Evolutionary conservation across 305 asterid genomes (phyloP), one percentile per base, ranked within the genome.

Genomic region (Fraxinus sp.): DNA sequence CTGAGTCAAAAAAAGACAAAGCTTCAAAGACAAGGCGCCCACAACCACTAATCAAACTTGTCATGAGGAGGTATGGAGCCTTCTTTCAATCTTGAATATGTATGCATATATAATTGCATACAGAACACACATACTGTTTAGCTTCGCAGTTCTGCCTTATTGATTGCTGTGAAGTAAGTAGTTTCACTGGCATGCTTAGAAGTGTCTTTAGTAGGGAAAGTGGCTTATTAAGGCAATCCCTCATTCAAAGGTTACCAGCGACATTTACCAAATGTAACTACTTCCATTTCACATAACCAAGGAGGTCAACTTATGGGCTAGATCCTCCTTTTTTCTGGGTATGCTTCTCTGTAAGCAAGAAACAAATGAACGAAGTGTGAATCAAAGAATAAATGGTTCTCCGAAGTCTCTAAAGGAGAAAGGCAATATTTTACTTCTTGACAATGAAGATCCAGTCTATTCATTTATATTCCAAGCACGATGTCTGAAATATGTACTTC

Each of bases 41-140:
- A 57, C 98, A 95, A 82, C 97, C 97, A 82, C 92, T 97, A 85
- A 97, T 97, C 88, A 95, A 97, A 89, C 97, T 95, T 88, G 99
- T 97, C 84, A 95, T 97, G 99, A 92, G 99, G 86, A 97, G 99
- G 99, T 97, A 57, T 75, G 79, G 62, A 37, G 55, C 81, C 86
- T 82, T 87, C 79, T 71, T 82, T 74, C 68, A 71, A 39, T 84
- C 77, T 80, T 84, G 39, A 77, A 30, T 46, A 32, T 83, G 36
- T 59, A 49, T 82, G 6, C 71, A 74, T 82, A 14, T 37, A 18
- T 37, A 52, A 13, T 36, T 43, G 57, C 77, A 71, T 46, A 28
- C 32, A 18, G 71, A n/a, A 55, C 11, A 43, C 36, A 66, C 37
- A 26, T 28, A 28, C 74, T 13, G n/a, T 28, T 68, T 68, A 28